These are phyloP conservation scores for Elsinoe perseae DNA, from an alignment of 2,329 filamentous ascomycete genomes.

Conservation along the genomic window DNA sequence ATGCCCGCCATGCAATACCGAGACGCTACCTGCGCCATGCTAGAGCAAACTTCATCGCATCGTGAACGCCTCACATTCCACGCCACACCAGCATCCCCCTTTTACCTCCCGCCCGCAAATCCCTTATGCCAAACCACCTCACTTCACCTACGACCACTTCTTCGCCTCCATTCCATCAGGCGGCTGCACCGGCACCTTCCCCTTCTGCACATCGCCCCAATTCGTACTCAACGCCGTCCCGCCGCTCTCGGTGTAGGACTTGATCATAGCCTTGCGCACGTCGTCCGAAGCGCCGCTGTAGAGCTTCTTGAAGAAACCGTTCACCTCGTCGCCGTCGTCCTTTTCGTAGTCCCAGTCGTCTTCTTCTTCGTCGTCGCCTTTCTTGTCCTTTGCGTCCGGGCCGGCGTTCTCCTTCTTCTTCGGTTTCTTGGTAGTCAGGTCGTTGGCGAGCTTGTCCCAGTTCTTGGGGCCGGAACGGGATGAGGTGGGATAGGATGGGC, in stretches of 20 bases:
- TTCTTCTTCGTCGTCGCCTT: conserved; percentile 29
- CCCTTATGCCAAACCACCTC: neutral
- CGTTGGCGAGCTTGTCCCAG: conserved; percentile 71
- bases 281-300: conserved; percentile 72
- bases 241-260: conserved; percentile 90
- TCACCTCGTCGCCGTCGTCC: conserved; percentile 55
- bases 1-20: neutral
- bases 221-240: conserved; percentile 88
- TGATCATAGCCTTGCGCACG: conserved; percentile 89
- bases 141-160: conserved; percentile 47
- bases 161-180: conserved; percentile 72
- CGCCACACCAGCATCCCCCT: neutral
- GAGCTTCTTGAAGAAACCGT: conserved; percentile 82
- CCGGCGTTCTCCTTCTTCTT: conserved; percentile 25
- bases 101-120: neutral
- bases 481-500: conserved; percentile 73
- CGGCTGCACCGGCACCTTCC: conserved; percentile 62
- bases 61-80: neutral
- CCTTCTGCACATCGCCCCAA: conserved; percentile 72
- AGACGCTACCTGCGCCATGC: neutral
- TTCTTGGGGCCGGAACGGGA: conserved; percentile 76
- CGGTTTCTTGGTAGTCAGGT: conserved; percentile 39
- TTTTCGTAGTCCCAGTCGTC: conserved; percentile 48
- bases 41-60: neutral
- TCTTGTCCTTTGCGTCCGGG: conserved; percentile 20